Evolutionary conservation across 768 basidiomycete species (phyloP), one percentile per base, ranked within the genome.

Genomic region (Russula brevipes): DNA sequence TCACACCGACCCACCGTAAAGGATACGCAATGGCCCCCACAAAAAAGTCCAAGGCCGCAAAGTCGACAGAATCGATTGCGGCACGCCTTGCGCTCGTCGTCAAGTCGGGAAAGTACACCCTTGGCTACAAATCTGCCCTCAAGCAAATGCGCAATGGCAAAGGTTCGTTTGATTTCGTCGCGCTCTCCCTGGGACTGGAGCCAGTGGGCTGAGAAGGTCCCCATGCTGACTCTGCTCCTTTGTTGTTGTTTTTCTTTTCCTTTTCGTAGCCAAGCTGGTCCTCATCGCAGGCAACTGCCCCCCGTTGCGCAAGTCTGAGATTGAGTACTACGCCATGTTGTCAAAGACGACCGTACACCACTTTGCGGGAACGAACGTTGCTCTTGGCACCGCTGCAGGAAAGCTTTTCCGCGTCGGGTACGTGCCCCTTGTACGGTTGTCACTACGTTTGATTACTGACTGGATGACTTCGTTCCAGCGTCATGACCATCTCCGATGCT

Each of bases 321-420:
- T 99, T 63, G 97, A 99, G 82, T 99, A 98, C 83, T 99, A 98
- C 75, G 97, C 94, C 80, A 97, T 97, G 95, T 84, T 99, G 75
- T 97, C 94, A 70, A 99, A 99, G 83, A 98, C 96, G 61, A 86
- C 91, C 61, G 96, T 98, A 61, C 97, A 98, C 80, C 95, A 98
- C 81, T 99, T 97, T 76, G 82, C 86, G 68, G 97, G 97, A 68
- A 94, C 94, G 67, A 99, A 99, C 75, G 94, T 98, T 70, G 91
- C 96, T 64, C 89, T 99, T 68, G 97, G 97, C 62, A 99, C 97
- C 55, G 97, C 97, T 76, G 95, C 97, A 63, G 97, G 97, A 76
- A 96, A 95, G 80, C 87, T 98, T 69, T 99, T 98, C 91, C 94
- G 95, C 70, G 96, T 98, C 65, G 95, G 93, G 91, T 93, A 59